Evolutionary conservation across 2,329 filamentous ascomycete species (phyloP).

Genomic region (Pestalotiopsis sp.): DNA sequence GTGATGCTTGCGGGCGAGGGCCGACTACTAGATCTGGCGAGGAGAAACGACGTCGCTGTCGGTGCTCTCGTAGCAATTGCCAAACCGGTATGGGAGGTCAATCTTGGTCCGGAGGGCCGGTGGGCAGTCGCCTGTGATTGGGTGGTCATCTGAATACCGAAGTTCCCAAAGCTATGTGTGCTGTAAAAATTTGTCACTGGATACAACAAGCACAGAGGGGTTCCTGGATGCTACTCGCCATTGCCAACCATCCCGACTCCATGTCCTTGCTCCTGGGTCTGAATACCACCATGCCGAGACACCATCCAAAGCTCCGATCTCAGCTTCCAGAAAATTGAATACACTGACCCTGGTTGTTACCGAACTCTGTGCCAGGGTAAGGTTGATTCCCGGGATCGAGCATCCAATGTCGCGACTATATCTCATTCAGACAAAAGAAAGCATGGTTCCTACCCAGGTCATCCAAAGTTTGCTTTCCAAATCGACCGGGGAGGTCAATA

Average conservation of each 20-base stretch:
- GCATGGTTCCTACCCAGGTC: neutral
- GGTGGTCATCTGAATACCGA: slow-evolving; percentile 25
- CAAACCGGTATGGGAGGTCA: slow-evolving; percentile 40
- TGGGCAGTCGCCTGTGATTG: slow-evolving; percentile 42
- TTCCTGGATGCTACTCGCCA: neutral
- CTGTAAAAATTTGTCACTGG: neutral
- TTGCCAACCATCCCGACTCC: neutral
- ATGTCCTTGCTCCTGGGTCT: neutral
- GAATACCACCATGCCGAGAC: neutral
- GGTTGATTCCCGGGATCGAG: neutral
- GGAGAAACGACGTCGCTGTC: slow-evolving; percentile 25
- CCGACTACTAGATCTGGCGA: slow-evolving; percentile 29
- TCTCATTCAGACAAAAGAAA: neutral
- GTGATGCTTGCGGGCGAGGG: slow-evolving; percentile 32
- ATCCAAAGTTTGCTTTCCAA: neutral
- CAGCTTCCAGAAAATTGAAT: neutral
- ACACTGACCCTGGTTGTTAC: neutral
- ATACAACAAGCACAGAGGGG: neutral
- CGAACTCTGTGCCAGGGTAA: neutral
- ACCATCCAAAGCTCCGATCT: neutral
- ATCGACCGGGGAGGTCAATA: neutral
- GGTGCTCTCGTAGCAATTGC: slow-evolving; percentile 34
- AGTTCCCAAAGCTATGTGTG: neutral
- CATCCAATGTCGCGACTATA: neutral
- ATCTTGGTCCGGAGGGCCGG: slow-evolving; percentile 29